phyloP scores from a whole-genome alignment of 495 filamentous ascomycete species.

The Trichoderma asperelloides region DNA sequence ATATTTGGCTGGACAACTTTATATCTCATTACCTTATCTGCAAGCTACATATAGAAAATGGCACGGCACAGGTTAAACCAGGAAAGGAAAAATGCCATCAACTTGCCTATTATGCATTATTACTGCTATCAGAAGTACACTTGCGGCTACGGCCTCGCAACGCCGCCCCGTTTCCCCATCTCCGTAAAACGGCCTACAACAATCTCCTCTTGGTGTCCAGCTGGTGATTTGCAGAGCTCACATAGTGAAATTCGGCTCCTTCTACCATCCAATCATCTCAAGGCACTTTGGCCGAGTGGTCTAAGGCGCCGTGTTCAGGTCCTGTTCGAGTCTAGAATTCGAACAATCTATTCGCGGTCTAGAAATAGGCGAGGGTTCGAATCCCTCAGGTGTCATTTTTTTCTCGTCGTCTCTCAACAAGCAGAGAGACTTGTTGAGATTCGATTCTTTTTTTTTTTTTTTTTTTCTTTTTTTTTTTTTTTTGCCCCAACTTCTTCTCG shows the following conservation, averaged over 20 bases:
- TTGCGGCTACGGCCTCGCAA: too few species aligned
- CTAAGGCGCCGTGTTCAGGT: constrained; percentile 7
- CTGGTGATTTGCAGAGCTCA: background rate
- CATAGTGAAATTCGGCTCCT: background rate
- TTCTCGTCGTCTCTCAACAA: too few species aligned
- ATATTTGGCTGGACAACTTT: too few species aligned
- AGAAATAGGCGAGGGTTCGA: constrained; percentile 8
- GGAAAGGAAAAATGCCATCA: too few species aligned
- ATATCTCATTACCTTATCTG: too few species aligned
- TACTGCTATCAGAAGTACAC: too few species aligned
- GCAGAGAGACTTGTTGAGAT: too few species aligned
- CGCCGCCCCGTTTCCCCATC: background rate
- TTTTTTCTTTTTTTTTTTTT: background rate
- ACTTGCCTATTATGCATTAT: too few species aligned
- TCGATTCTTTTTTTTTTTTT: too few species aligned
- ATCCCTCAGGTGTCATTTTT: constrained; percentile 7
- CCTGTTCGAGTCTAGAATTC: background rate
- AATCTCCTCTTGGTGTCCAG: background rate
- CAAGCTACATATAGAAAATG: too few species aligned
- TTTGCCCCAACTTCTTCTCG: too few species aligned
- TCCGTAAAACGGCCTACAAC: background rate
- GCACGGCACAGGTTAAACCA: too few species aligned
- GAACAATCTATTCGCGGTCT: background rate
- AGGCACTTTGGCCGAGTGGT: constrained; percentile 8
- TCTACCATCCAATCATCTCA: background rate